Base-by-base conservation (phyloP, 2,329 filamentous ascomycete species). In the Annulohypoxylon truncatum region DNA sequence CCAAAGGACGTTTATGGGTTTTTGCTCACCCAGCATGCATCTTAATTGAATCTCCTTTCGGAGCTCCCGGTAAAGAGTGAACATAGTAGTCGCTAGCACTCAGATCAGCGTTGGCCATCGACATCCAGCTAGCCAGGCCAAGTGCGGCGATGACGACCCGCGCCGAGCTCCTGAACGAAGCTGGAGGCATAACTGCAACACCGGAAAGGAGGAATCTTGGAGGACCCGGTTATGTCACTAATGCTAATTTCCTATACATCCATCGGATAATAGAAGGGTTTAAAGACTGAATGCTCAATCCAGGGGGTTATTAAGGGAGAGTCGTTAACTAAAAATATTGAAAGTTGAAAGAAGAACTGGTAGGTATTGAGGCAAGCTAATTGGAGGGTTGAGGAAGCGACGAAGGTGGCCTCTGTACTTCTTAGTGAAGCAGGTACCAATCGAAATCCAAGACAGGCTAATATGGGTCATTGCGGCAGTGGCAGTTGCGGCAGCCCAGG, bases 1-100 rank as follows among this genome's bases (percentile, higher is more conserved):
- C 29, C 51, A 18, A 29, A 40, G 15, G 13, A n/a, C n/a, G 38
- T 6, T 29, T 20, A 48, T 28, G 56, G 26, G 46, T 18, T 8
- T 50, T 38, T 15, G 81, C 91, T 83, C 83, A 97, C 93, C 96
- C 96, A 82, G 96, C 95, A 85, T 98, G 96, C 95, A 98, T 98
- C 84, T 97, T 97, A 76, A 97, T 81, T 66, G 93, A 81, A 35
- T 93, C 90, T 18, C 88, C 91, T 71, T 89, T 84, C 8, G 96
- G 95, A 59, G 92, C 89, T 29, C 96, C 96, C 4, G 96, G 96
- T 18, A 99, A 84, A 7, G 90, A 88, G 73, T 89, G 89, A 57
- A 99, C 91, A 81, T 91, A 98, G 80, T 97, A 99, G 79, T 99
- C 94, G 29, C 90, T 92, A 48, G 92, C 90, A 1, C 86, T 85